These are phyloP conservation scores for Neopestalotiopsis sp. DNA, from an alignment of 2,329 filamentous ascomycete species.

Conservation along the genomic window DNA sequence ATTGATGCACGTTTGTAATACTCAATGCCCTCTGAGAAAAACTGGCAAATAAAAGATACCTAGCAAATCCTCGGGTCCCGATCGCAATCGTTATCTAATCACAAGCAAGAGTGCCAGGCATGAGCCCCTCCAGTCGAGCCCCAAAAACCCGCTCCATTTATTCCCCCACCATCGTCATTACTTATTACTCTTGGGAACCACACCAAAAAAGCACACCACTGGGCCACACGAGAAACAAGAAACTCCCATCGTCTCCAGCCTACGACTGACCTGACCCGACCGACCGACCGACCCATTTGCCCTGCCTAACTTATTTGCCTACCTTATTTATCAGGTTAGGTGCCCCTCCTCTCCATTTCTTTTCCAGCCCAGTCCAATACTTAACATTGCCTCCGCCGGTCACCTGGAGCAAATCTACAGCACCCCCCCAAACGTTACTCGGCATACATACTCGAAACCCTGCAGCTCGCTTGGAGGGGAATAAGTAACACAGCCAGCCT, in stretches of 20 bases:
- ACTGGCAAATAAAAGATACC: background rate
- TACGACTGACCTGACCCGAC: background rate
- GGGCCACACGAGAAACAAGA: slow-evolving; percentile 5
- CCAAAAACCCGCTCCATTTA: background rate
- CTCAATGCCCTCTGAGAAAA: background rate
- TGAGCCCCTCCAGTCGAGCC: no score
- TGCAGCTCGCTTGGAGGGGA: background rate
- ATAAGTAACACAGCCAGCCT: background rate
- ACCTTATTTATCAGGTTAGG: background rate
- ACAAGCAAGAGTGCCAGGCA: background rate
- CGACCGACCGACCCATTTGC: background rate
- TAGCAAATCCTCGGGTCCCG: background rate
- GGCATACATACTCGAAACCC: background rate
- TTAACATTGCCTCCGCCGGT: background rate
- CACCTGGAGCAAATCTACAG: background rate
- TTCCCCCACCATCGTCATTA: slow-evolving; percentile 17
- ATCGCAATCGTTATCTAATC: slow-evolving; percentile 6
- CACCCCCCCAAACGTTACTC: background rate
- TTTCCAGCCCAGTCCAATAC: background rate
- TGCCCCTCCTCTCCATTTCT: background rate
- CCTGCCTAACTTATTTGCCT: background rate
- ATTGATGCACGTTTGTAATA: background rate
- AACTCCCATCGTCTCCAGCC: slow-evolving; percentile 3
- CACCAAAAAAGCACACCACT: background rate
- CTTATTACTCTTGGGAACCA: slow-evolving; percentile 13